A percentile compares a stretch with the other conserved stretches of the same genome.
Conservation (phyloP, 371 early-diverging fungal species). For the Mortierella sp. region DNA sequence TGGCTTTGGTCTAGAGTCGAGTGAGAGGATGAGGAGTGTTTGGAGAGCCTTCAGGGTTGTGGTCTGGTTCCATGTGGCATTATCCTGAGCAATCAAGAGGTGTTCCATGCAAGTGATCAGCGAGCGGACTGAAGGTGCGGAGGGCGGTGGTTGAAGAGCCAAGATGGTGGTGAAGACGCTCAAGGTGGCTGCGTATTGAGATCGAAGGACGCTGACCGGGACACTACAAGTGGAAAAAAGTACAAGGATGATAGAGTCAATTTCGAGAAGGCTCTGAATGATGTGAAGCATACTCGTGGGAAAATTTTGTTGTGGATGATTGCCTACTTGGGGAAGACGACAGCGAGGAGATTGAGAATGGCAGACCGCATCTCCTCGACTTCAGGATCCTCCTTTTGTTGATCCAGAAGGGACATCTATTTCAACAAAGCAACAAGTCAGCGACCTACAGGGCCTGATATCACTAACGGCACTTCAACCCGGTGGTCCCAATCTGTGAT, state of each 20-base stretch:
- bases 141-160: slow-evolving; percentile 67
- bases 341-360: slow-evolving; percentile 80
- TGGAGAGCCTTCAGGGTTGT: slow-evolving; percentile 76
- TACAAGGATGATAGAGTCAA: too few relatives aligned
- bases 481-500: too few relatives aligned
- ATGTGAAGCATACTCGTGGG: too few relatives aligned
- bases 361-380: slow-evolving; percentile 72
- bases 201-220: slow-evolving; percentile 68
- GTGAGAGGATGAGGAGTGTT: slow-evolving; percentile 76
- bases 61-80: slow-evolving; percentile 76
- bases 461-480: too few relatives aligned
- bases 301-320: too few relatives aligned
- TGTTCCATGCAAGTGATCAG: slow-evolving; percentile 84
- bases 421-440: too few relatives aligned
- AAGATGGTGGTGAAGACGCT: slow-evolving; percentile 65
- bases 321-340: slow-evolving; percentile 81
- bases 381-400: slow-evolving; percentile 68
- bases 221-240: slow-evolving; percentile 53
- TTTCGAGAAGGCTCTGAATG: too few relatives aligned
- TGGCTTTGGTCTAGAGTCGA: slow-evolving; percentile 91
- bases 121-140: slow-evolving; percentile 81
- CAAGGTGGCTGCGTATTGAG: slow-evolving; percentile 72
- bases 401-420: slow-evolving; percentile 76
- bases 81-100: slow-evolving; percentile 85
- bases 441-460: too few relatives aligned